Conservation (phyloP, 2,329 filamentous ascomycete species). For the Apiospora kogelbergensis region DNA sequence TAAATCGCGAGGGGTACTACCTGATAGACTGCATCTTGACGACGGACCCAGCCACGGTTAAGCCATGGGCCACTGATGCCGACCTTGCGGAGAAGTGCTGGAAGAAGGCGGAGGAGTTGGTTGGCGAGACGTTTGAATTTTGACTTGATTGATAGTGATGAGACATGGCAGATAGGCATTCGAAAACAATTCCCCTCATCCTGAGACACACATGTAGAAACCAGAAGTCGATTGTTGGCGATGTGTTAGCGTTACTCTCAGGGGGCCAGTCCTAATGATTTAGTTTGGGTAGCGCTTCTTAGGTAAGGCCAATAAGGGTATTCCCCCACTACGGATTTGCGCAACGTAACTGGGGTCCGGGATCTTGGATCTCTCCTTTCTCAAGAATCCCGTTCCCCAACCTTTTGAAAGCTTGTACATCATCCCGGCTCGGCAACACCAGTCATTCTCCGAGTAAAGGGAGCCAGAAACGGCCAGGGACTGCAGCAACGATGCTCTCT, state of each 20-base stretch:
- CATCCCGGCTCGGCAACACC: not conserved
- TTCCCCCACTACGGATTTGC: constrained; percentile 2
- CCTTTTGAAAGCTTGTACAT: constrained; percentile 11
- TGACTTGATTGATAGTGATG: not conserved
- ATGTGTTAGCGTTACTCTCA: not conserved
- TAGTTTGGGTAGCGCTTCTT: not conserved
- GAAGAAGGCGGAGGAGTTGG: constrained; percentile 37
- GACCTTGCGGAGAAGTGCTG: constrained; percentile 38
- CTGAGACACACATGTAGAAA: not conserved
- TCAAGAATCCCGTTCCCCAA: not conserved
- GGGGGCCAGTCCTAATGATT: not conserved
- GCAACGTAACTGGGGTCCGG: not conserved
- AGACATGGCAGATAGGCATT: not conserved
- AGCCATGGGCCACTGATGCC: constrained; percentile 34
- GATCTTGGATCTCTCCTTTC: constrained; percentile 1
- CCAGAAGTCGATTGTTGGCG: not conserved
- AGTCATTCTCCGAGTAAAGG: not conserved
- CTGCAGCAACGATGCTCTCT: constrained; percentile 34
- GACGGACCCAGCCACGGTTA: constrained; percentile 27
- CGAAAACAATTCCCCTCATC: not conserved
- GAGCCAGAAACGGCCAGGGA: not conserved
- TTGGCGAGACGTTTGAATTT: constrained; percentile 34
- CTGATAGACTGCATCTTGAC: constrained; percentile 35
- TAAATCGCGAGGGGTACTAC: constrained; percentile 30
- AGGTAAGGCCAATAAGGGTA: not conserved